A percentile compares a stretch with the other conserved stretches of the same genome.
phyloP scores from a whole-genome alignment of 352 stramenopile genomes.

The Globisporangium solare region DNA sequence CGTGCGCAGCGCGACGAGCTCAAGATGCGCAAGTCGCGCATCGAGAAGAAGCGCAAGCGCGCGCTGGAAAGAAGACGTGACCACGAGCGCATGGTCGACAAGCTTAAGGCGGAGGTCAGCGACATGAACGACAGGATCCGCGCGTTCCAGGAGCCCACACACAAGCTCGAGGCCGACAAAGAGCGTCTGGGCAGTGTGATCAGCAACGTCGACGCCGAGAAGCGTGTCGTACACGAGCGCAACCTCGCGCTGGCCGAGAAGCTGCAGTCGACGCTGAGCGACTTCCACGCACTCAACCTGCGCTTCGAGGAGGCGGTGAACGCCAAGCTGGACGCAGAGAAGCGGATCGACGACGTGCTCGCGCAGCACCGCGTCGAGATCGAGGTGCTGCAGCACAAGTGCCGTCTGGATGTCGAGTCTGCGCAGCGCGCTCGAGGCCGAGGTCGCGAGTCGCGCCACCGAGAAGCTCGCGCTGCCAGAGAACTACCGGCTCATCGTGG shows the following conservation, averaged over 20 bases:
- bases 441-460: constrained; percentile 29
- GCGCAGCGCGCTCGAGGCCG: constrained; percentile 25
- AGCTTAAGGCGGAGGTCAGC: constrained; percentile 32
- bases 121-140: constrained; percentile 15
- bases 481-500: constrained; percentile 46
- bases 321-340: constrained; percentile 39
- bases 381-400: constrained; percentile 58
- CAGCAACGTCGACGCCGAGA: constrained; percentile 27
- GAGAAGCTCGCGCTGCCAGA: constrained; percentile 61
- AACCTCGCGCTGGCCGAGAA: constrained; percentile 51
- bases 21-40: constrained; percentile 57
- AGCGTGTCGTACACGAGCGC: constrained; percentile 36
- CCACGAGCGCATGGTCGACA: constrained; percentile 43
- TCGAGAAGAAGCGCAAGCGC: constrained; percentile 71
- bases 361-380: constrained; percentile 44
- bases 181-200: constrained; percentile 18
- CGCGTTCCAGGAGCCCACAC: constrained; percentile 12
- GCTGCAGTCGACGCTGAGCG: constrained; percentile 52
- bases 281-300: constrained; percentile 66
- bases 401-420: constrained; percentile 43
- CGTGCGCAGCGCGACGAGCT: constrained; percentile 52
- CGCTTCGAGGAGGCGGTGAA: constrained; percentile 55
- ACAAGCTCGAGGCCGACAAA: constrained; percentile 22
- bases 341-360: constrained; percentile 41
- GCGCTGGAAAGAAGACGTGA: constrained; percentile 57